Percentiles rank a stretch among this genome's conserved stretches.
phyloP scores from a whole-genome alignment of 768 basidiomycete species.

The Daedaleopsis sinensis region DNA sequence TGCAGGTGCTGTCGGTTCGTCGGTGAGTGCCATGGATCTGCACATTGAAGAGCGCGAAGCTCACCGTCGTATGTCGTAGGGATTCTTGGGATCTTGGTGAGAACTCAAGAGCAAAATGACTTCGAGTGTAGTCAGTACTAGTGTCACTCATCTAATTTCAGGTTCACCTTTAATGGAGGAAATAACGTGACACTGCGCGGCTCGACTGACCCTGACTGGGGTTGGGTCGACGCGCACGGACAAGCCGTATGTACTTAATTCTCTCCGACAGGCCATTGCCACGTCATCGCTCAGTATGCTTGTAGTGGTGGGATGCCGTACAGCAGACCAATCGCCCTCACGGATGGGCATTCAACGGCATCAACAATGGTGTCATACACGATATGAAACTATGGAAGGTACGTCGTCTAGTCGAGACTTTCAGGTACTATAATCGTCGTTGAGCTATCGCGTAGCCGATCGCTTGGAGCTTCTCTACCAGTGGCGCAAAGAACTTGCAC shows the following conservation, averaged over 20 bases:
- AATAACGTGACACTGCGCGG: constrained; percentile 62
- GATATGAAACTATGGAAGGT: constrained; percentile 50
- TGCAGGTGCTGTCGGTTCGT: constrained; percentile 38
- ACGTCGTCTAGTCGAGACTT: neutral
- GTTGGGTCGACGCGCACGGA: constrained; percentile 67
- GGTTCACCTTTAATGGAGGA: constrained; percentile 59
- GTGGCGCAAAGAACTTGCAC: constrained; percentile 51
- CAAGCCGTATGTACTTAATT: constrained; percentile 37
- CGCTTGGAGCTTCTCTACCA: constrained; percentile 61
- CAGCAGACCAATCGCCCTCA: constrained; percentile 58
- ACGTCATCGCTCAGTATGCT: neutral
- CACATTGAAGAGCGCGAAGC: neutral
- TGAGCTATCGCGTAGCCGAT: constrained; percentile 40
- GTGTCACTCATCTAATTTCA: constrained; percentile 22
- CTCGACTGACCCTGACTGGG: constrained; percentile 56
- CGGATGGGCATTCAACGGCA: constrained; percentile 55
- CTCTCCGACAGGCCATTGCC: neutral
- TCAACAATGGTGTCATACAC: constrained; percentile 54
- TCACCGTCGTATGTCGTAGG: constrained; percentile 26
- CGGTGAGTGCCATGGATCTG: constrained; percentile 37
- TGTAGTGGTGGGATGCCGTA: constrained; percentile 61
- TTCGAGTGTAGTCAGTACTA: no score
- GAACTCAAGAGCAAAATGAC: no score
- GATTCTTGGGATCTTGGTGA: constrained; percentile 50
- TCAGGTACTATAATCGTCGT: neutral